phyloP scores from a whole-genome alignment of 202 grass and related monocot genomes.

The Schoenoplectus tabernaemontani region DNA sequence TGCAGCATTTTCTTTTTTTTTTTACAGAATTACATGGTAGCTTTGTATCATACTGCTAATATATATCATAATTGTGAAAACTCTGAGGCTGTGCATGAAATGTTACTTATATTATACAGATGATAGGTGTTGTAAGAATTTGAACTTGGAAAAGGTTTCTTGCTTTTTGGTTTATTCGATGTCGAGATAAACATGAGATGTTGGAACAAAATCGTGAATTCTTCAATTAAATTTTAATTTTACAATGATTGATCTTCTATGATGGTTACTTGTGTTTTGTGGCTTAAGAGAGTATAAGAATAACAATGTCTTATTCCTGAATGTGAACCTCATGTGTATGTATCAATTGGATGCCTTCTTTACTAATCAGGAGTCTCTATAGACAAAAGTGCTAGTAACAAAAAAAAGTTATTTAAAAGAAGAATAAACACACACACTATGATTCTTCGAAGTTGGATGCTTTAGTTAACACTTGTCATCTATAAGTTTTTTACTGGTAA shows the following conservation, averaged over 20 bases:
- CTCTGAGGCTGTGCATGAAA: neutral
- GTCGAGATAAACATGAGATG: slow-evolving; percentile 35
- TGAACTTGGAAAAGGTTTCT: slow-evolving; percentile 42
- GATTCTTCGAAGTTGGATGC: neutral
- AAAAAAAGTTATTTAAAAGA: neutral
- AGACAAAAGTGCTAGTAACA: slow-evolving; percentile 13
- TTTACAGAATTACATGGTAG: neutral
- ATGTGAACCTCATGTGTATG: slow-evolving; percentile 7
- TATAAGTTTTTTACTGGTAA: neutral
- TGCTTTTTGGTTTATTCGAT: slow-evolving; percentile 33
- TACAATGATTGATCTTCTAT: slow-evolving; percentile 25
- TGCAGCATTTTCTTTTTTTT: neutral
- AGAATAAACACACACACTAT: neutral
- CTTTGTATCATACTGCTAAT: neutral
- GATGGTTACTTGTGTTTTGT: slow-evolving; percentile 39
- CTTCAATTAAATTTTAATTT: slow-evolving; percentile 28
- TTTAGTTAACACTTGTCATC: neutral
- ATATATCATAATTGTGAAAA: neutral
- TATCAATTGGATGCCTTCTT: neutral
- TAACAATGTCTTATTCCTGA: slow-evolving; percentile 20
- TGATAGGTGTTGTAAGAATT: slow-evolving; percentile 24
- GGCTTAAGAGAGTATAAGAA: slow-evolving; percentile 7
- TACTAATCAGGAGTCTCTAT: slow-evolving; percentile 14
- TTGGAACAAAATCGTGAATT: slow-evolving; percentile 30
- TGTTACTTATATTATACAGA: slow-evolving; percentile 36